These are phyloP conservation scores for Lobosporangium transversale DNA, from an alignment of 192 early-diverging fungal genomes.

Conservation along the genomic window DNA sequence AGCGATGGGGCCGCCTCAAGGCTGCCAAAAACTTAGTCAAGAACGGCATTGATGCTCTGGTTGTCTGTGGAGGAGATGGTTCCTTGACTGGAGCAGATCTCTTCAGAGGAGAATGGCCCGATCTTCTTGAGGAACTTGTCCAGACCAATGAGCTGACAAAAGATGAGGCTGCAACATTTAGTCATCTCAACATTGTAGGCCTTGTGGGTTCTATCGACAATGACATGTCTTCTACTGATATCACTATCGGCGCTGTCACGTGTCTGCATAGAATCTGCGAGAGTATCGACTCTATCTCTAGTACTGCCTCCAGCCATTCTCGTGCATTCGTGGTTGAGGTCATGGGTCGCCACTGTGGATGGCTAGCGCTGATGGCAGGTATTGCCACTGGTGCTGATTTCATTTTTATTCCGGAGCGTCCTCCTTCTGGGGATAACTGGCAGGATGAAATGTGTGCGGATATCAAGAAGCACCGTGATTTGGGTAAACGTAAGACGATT, in stretches of 20 bases:
- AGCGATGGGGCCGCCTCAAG: constrained; percentile 82
- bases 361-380: constrained; percentile 89
- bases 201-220: constrained; percentile 98
- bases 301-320: constrained; percentile 93
- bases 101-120: constrained; percentile 91
- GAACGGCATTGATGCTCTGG: constrained; percentile 92
- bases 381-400: constrained; percentile 93
- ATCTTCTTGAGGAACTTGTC: constrained; percentile 81
- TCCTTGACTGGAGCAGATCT: constrained; percentile 95
- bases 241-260: constrained; percentile 95
- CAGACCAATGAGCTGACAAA: constrained; percentile 57
- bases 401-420: constrained; percentile 95
- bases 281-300: constrained; percentile 89
- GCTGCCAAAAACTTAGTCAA: constrained; percentile 88
- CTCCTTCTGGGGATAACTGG: constrained; percentile 90
- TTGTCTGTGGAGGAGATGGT: constrained; percentile 97
- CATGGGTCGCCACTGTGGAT: constrained; percentile 98
- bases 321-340: constrained; percentile 98
- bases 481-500: constrained; percentile 93
- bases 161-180: constrained; percentile 68
- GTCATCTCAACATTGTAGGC: constrained; percentile 91
- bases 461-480: constrained; percentile 68
- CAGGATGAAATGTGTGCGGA: constrained; percentile 87
- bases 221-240: constrained; percentile 88
- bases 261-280: constrained; percentile 97